phyloP scores from a whole-genome alignment of 2,329 filamentous ascomycete species.

The Paraphaeosphaeria sporulosa region DNA sequence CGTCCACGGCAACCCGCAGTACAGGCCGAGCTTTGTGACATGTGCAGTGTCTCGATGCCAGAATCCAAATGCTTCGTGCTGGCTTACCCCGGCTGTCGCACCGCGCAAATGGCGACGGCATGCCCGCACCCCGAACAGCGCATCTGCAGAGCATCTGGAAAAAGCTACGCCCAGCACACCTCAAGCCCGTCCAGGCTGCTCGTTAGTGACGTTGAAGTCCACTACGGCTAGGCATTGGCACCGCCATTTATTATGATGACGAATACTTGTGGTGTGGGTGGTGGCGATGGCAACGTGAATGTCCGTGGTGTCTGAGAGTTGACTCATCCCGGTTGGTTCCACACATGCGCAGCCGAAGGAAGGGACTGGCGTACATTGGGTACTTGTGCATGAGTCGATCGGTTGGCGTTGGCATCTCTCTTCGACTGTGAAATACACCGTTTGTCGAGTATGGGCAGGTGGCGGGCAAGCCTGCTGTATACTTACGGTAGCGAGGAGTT shows the following conservation, averaged over 20 bases:
- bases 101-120: conserved; percentile 11
- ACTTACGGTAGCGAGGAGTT: not conserved
- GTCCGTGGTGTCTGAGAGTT: not conserved
- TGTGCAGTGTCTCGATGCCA: conserved; percentile 24
- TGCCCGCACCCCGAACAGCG: conserved; percentile 1
- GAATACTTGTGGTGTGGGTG: no score
- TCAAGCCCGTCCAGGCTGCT: no score
- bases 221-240: no score
- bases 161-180: no score
- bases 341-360: no score
- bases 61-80: conserved; percentile 7
- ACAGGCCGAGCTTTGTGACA: conserved; percentile 19
- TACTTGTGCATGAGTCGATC: no score
- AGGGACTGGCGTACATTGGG: no score
- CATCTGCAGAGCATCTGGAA: not conserved
- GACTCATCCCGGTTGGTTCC: no score
- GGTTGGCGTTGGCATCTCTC: no score
- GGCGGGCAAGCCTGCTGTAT: not conserved
- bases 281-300: not conserved
- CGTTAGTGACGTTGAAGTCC: no score
- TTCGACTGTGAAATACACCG: not conserved
- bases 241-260: no score
- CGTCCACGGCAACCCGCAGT: conserved; percentile 22
- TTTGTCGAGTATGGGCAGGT: not conserved
- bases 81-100: conserved; percentile 4